Percentiles rank a stretch among this genome's conserved stretches.
Conservation (phyloP, 1,284 basidiomycete genomes). For the Xerocomus minutiporus region DNA sequence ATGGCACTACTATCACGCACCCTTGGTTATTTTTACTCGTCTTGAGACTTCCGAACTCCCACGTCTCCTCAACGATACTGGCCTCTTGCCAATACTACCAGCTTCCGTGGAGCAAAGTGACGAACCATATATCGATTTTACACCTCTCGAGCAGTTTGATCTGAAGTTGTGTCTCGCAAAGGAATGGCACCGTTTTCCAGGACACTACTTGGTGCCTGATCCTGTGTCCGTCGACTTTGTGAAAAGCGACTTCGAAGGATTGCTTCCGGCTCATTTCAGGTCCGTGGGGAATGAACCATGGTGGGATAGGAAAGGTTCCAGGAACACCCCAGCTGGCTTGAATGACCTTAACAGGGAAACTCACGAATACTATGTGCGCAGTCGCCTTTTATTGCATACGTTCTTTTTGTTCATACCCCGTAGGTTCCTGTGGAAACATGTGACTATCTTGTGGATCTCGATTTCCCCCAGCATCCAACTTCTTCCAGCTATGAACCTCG, state of each 20-base stretch:
- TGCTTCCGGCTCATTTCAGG: conserved; percentile 81
- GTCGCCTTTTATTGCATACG: conserved; percentile 1
- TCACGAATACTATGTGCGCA: conserved; percentile 73
- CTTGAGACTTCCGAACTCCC: conserved; percentile 82
- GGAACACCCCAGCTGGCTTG: conserved; percentile 59
- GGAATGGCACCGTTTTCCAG: conserved; percentile 96
- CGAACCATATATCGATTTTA: conserved; percentile 61
- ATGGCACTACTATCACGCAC: conserved; percentile 88
- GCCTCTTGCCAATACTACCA: conserved; percentile 51
- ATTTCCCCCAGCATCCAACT: conserved; percentile 66
- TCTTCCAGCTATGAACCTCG: conserved; percentile 69
- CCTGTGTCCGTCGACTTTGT: conserved; percentile 82
- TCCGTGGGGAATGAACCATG: conserved; percentile 35
- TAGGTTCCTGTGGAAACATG: conserved; percentile 73
- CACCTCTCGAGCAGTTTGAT: conserved; percentile 66
- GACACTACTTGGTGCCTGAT: conserved; percentile 84
- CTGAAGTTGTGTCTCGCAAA: conserved; percentile 86
- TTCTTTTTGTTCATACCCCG: conserved; percentile 3
- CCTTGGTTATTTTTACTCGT: conserved; percentile 68
- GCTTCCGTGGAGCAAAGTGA: conserved; percentile 44
- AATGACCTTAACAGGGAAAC: conserved; percentile 90
- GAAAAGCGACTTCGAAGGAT: conserved; percentile 85
- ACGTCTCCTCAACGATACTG: conserved; percentile 69
- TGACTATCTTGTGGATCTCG: conserved; percentile 84
- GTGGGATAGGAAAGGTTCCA: conserved; percentile 69